Percentiles rank a stretch among this genome's conserved stretches.
These are phyloP conservation scores for Plasmodium chabaudi DNA, from an alignment of 169 alveolate species.

Conservation along the genomic window DNA sequence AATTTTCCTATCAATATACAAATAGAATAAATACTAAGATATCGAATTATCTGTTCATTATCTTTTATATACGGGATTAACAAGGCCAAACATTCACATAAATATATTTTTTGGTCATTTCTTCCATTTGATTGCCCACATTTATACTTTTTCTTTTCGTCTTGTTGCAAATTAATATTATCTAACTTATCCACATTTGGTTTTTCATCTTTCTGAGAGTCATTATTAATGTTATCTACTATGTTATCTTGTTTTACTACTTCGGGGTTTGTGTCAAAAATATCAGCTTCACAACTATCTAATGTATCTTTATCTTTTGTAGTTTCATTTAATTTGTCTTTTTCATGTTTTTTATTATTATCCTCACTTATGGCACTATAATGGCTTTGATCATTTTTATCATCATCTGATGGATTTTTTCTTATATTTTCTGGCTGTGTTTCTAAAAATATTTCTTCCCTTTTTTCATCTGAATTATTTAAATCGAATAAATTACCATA, in stretches of 20 bases:
- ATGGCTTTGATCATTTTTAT: neutral
- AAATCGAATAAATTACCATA: conserved; percentile 48
- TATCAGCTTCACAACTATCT: neutral
- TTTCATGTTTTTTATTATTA: neutral
- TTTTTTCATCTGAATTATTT: neutral
- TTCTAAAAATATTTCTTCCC: neutral
- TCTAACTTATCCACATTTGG: no score
- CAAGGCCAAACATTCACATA: conserved; percentile 67
- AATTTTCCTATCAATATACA: conserved; percentile 47
- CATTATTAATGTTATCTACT: no score
- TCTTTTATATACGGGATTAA: conserved; percentile 74
- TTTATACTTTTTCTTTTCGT: no score
- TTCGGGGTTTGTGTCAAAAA: neutral
- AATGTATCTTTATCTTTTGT: neutral
- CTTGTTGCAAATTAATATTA: no score
- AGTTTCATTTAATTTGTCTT: conserved; percentile 4
- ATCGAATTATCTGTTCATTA: conserved; percentile 47
- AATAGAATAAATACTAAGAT: conserved; percentile 53
- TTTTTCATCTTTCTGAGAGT: no score
- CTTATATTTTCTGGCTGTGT: no score
- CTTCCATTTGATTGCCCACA: neutral
- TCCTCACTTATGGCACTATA: neutral
- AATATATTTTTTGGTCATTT: conserved; percentile 1
- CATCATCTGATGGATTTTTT: no score
- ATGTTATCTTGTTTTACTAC: no score